A percentile compares a stretch with the other conserved stretches of the same genome.
Evolutionary conservation across 139 green algal species (phyloP).

Genomic region (Chlorokybus atmophyticus): DNA sequence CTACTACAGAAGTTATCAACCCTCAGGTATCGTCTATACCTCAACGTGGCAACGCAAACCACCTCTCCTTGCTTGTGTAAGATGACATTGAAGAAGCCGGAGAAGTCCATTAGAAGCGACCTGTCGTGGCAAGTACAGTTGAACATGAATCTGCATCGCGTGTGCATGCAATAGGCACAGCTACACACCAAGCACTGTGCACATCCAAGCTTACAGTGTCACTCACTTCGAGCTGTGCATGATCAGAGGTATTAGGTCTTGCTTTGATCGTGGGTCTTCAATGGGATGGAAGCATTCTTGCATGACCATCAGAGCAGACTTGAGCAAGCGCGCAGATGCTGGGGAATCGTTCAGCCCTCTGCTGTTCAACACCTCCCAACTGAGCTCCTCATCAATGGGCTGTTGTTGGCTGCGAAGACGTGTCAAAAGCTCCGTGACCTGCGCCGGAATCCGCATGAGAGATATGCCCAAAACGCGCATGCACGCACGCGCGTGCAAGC

Average conservation of each 20-base stretch:
- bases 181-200: too few species aligned
- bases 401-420: too few species aligned
- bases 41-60: constrained; percentile 18
- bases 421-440: too few species aligned
- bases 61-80: constrained; percentile 19
- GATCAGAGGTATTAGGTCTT: constrained; percentile 36
- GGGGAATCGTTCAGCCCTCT: constrained; percentile 1
- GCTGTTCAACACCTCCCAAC: background rate
- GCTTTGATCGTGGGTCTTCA: constrained; percentile 20
- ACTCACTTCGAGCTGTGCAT: constrained; percentile 19
- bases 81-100: constrained; percentile 25
- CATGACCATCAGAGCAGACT: constrained; percentile 28
- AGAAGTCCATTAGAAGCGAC: constrained; percentile 15
- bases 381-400: too few species aligned
- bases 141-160: too few species aligned
- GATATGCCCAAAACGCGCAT: too few species aligned
- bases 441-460: too few species aligned
- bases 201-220: too few species aligned
- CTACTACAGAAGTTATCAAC: background rate
- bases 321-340: constrained; percentile 8
- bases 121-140: too few species aligned
- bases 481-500: too few species aligned
- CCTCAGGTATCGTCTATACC: constrained; percentile 3
- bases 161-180: too few species aligned
- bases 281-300: constrained; percentile 40